Conservation (phyloP, 2,329 filamentous ascomycete genomes). For the Cladosporium oxysporum region DNA sequence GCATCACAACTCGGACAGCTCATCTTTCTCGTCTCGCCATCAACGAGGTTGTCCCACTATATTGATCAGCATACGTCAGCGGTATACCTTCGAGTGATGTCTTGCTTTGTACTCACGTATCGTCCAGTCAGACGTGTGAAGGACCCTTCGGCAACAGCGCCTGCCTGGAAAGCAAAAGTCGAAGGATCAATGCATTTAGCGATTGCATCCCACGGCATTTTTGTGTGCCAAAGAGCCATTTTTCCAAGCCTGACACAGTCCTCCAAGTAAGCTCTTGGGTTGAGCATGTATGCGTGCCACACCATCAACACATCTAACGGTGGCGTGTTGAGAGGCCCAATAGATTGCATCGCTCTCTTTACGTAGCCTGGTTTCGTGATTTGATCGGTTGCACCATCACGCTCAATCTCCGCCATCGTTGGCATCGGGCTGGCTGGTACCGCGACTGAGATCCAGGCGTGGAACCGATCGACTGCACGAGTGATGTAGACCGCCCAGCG, state of each 20-base stretch:
- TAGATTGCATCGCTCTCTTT: not conserved
- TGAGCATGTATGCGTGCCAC: constrained; percentile 78
- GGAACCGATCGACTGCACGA: constrained; percentile 68
- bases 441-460: constrained; percentile 61
- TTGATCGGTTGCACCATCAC: not conserved
- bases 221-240: constrained; percentile 59
- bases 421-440: constrained; percentile 43
- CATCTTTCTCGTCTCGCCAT: constrained; percentile 51
- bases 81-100: too few species aligned
- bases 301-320: constrained; percentile 72
- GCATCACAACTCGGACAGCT: constrained; percentile 58
- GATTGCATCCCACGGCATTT: constrained; percentile 67
- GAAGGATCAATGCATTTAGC: constrained; percentile 59
- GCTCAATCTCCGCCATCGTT: constrained; percentile 19
- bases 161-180: constrained; percentile 57
- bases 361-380: constrained; percentile 3
- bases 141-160: constrained; percentile 43
- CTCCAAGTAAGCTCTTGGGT: constrained; percentile 72
- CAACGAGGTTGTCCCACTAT: constrained; percentile 62
- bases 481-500: constrained; percentile 71
- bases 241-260: constrained; percentile 65
- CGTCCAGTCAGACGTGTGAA: constrained; percentile 54
- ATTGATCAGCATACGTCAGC: not conserved
- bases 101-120: not conserved
- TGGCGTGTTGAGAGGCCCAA: constrained; percentile 22